Conservation (phyloP, 2,329 filamentous ascomycete species). For the Celoporthe dispersa region DNA sequence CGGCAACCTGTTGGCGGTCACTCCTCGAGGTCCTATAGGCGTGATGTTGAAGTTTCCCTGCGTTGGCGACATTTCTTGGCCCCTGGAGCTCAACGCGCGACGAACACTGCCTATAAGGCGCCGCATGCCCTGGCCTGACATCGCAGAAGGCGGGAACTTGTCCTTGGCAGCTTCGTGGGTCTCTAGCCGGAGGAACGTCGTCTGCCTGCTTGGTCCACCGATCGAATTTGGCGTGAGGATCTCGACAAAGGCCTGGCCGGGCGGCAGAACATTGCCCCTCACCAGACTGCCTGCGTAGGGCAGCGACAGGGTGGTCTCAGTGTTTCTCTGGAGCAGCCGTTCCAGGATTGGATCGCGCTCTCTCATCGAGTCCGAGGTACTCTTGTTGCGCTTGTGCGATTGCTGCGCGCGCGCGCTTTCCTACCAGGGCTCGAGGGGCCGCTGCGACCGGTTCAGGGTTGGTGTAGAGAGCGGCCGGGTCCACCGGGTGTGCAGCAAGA, state of each 20-base stretch:
- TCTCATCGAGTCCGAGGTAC: constrained; percentile 81
- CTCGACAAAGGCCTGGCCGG: constrained; percentile 80
- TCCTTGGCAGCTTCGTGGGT: constrained; percentile 42
- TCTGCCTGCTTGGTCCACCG: constrained; percentile 53
- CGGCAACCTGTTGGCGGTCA: constrained; percentile 62
- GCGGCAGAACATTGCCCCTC: constrained; percentile 82
- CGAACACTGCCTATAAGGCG: constrained; percentile 86
- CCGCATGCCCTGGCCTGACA: constrained; percentile 78
- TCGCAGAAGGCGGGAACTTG: constrained; percentile 57
- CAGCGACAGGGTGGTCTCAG: constrained; percentile 63
- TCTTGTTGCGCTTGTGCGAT: constrained; percentile 81
- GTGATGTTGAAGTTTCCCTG: constrained; percentile 55
- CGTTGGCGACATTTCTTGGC: constrained; percentile 48
- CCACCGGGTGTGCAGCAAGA: constrained; percentile 60
- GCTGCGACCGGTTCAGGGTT: constrained; percentile 57
- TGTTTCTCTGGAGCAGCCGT: constrained; percentile 52
- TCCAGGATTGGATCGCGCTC: constrained; percentile 63
- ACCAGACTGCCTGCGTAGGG: constrained; percentile 84
- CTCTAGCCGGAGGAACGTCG: constrained; percentile 55
- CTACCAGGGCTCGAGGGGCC: constrained; percentile 61
- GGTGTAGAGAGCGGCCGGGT: constrained; percentile 53
- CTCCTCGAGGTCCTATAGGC: constrained; percentile 55
- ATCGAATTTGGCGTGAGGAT: constrained; percentile 57
- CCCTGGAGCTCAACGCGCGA: constrained; percentile 72
- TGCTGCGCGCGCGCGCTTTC: constrained; percentile 61